Conservation (phyloP, 208 protist species). For the Crithidia brevicula region DNA sequence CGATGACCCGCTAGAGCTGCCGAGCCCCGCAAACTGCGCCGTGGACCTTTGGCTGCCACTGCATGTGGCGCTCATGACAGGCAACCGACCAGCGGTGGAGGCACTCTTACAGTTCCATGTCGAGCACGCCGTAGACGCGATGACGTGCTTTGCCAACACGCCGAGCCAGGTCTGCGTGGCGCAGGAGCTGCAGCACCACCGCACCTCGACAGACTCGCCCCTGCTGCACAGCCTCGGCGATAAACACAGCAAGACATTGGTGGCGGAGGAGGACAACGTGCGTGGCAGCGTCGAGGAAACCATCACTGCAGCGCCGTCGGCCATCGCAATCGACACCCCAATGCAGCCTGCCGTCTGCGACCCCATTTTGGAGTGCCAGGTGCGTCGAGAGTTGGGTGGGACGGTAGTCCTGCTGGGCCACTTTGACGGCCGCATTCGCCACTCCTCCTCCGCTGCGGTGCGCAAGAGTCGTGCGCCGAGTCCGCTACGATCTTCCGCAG, state of each 20-base stretch:
- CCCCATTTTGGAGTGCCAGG: conserved; percentile 41
- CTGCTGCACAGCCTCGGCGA: background rate
- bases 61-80: conserved; percentile 64
- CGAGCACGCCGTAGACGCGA: conserved; percentile 43
- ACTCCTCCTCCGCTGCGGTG: conserved; percentile 18
- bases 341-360: background rate
- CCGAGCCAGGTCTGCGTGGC: background rate
- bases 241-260: background rate
- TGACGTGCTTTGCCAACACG: conserved; percentile 29
- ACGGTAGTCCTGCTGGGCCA: conserved; percentile 56
- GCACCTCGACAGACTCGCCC: background rate
- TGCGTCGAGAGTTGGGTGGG: conserved; percentile 52
- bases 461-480: conserved; percentile 20
- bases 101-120: conserved; percentile 68
- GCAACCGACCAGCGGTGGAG: conserved; percentile 39
- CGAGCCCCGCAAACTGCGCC: conserved; percentile 37
- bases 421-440: conserved; percentile 29
- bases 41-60: conserved; percentile 74
- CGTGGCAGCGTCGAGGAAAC: background rate
- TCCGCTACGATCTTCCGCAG: conserved; percentile 6
- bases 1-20: conserved; percentile 50
- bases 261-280: conserved; percentile 9
- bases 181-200: background rate
- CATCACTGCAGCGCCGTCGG: background rate
- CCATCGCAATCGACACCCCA: background rate